Evolutionary conservation across 495 filamentous ascomycete genomes (phyloP).

Genomic region (Annulohypoxylon stygium): DNA sequence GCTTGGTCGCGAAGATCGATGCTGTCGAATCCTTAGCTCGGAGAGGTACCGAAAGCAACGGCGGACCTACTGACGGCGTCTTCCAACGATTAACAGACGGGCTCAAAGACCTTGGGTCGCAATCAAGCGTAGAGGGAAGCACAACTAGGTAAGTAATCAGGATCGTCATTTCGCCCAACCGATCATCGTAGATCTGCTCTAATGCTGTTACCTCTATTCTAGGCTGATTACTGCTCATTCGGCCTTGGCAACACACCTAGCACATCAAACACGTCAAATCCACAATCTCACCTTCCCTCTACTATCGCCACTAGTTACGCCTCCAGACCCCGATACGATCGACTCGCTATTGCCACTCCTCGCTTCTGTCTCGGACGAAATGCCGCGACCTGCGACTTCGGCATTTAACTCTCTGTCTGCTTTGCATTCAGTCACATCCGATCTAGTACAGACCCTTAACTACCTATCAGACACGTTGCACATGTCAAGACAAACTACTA

Average conservation of each 20-base stretch:
- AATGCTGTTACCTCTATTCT: slow-evolving; percentile 42
- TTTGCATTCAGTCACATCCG: slow-evolving; percentile 76
- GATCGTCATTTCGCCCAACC: background rate
- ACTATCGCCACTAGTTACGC: slow-evolving; percentile 68
- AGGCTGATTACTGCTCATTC: slow-evolving; percentile 91
- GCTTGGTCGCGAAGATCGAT: slow-evolving; percentile 80
- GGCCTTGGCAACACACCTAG: slow-evolving; percentile 83
- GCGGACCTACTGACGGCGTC: slow-evolving; percentile 74
- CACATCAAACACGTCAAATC: slow-evolving; percentile 85
- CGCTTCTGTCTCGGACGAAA: slow-evolving; percentile 64
- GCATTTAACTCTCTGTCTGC: slow-evolving; percentile 69
- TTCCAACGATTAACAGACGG: slow-evolving; percentile 78
- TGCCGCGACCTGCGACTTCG: slow-evolving; percentile 66
- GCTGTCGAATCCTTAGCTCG: slow-evolving; percentile 80
- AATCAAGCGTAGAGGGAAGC: slow-evolving; percentile 82
- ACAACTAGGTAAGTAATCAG: slow-evolving; percentile 73
- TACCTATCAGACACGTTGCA: slow-evolving; percentile 92
- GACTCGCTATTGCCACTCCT: slow-evolving; percentile 76
- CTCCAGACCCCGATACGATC: slow-evolving; percentile 70
- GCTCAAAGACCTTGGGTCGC: slow-evolving; percentile 83
- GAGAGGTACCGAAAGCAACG: slow-evolving; percentile 78
- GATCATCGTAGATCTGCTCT: slow-evolving; percentile 15
- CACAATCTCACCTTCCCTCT: slow-evolving; percentile 83
- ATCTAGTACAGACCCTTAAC: slow-evolving; percentile 83
- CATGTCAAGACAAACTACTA: slow-evolving; percentile 90